Evolutionary conservation across 169 alveolate species (phyloP).

Genomic region (Plasmodium gallinaceum): DNA sequence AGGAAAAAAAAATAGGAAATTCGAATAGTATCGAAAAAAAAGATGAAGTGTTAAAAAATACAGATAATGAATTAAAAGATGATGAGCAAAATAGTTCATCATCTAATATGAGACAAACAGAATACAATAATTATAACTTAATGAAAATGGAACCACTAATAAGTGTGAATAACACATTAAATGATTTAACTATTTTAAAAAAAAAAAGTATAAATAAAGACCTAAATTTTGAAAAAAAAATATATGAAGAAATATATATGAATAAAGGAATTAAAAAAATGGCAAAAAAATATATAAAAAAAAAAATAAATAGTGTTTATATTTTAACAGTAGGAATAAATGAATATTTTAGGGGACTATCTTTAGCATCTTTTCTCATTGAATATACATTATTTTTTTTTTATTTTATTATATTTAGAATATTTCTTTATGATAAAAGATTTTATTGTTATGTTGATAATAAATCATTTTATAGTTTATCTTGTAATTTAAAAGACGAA

Average conservation of each 20-base stretch:
- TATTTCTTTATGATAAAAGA: slow-evolving; percentile 46
- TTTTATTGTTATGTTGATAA: slow-evolving; percentile 58
- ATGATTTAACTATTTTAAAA: slow-evolving; percentile 38
- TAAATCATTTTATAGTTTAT: slow-evolving; percentile 50
- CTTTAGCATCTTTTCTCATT: slow-evolving; percentile 74
- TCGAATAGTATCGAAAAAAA: not conserved
- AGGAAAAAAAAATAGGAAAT: not conserved
- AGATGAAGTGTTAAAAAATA: not conserved
- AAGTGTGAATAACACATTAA: slow-evolving; percentile 12
- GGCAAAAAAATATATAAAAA: slow-evolving; percentile 62
- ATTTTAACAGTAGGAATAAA: slow-evolving; percentile 75
- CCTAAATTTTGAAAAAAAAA: slow-evolving; percentile 46
- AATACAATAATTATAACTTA: not conserved
- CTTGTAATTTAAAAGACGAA: slow-evolving; percentile 32
- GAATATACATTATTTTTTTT: slow-evolving; percentile 62
- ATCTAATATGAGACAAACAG: not conserved
- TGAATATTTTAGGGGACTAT: slow-evolving; percentile 75
- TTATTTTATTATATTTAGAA: slow-evolving; percentile 63
- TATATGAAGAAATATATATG: slow-evolving; percentile 75
- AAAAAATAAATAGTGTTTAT: slow-evolving; percentile 62
- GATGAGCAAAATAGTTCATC: not conserved
- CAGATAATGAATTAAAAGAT: not conserved
- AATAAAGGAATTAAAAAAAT: slow-evolving; percentile 45
- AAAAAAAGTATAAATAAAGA: slow-evolving; percentile 29
- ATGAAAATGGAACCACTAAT: not conserved